phyloP scores from a whole-genome alignment of 768 basidiomycete genomes.

The Pleurotus platypus region DNA sequence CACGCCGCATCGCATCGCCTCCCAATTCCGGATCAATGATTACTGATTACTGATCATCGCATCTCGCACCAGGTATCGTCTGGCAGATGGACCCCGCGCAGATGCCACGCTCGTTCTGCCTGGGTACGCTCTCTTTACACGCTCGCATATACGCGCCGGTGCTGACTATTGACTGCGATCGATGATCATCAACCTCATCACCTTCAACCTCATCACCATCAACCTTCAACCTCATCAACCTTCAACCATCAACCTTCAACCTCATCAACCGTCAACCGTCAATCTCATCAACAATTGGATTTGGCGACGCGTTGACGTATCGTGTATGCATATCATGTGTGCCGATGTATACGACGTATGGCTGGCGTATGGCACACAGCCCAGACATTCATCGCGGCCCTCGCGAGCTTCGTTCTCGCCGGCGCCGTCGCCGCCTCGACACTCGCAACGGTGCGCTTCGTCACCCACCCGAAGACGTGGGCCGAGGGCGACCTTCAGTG shows the following conservation, averaged over 20 bases:
- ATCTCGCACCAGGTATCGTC: constrained; percentile 44
- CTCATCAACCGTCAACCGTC: too few species aligned
- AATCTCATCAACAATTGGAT: too few species aligned
- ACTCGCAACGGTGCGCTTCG: constrained; percentile 36
- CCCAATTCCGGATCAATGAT: too few species aligned
- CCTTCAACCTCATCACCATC: too few species aligned
- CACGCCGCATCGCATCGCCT: neutral
- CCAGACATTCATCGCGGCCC: constrained; percentile 40
- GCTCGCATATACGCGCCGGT: neutral
- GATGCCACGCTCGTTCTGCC: constrained; percentile 60
- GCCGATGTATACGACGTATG: too few species aligned
- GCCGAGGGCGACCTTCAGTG: constrained; percentile 27
- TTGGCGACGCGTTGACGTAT: too few species aligned
- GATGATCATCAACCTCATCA: too few species aligned
- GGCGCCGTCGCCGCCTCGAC: constrained; percentile 42
- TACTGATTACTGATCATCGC: neutral
- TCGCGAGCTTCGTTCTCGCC: constrained; percentile 39
- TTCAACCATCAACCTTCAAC: too few species aligned
- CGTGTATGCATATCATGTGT: too few species aligned
- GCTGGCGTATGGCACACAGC: constrained; percentile 20
- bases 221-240: too few species aligned
- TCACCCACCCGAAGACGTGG: constrained; percentile 40
- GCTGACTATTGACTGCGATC: too few species aligned
- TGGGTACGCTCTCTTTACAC: constrained; percentile 27
- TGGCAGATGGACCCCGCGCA: constrained; percentile 58